Conservation (phyloP, 192 early-diverging fungal genomes). For the Backusella sp. region DNA sequence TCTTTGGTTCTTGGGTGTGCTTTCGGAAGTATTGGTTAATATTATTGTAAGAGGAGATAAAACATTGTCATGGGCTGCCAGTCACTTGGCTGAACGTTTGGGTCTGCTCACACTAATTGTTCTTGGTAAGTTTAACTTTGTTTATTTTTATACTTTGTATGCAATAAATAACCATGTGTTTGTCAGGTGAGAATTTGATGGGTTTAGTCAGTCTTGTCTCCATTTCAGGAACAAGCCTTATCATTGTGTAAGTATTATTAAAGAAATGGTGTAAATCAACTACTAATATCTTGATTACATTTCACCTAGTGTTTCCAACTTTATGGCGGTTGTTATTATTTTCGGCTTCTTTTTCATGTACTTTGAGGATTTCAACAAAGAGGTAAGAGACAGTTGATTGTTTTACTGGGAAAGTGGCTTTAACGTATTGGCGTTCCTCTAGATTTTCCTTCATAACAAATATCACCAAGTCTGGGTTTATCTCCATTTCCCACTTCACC, state of each 20-base stretch:
- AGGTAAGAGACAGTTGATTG: conserved; percentile 11
- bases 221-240: conserved; percentile 9
- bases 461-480: conserved; percentile 46
- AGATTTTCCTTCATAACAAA: conserved; percentile 31
- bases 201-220: conserved; percentile 25
- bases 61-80: conserved; percentile 47
- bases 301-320: conserved; percentile 26
- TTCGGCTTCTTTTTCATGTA: conserved; percentile 53
- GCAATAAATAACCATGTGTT: background rate
- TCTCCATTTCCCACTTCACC: conserved; percentile 45
- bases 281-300: background rate
- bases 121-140: conserved; percentile 31
- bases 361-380: conserved; percentile 53
- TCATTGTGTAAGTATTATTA: conserved; percentile 28
- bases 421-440: background rate
- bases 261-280: background rate
- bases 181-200: conserved; percentile 34
- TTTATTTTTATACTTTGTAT: background rate
- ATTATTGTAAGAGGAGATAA: conserved; percentile 39
- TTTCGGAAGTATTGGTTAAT: conserved; percentile 39
- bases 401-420: background rate
- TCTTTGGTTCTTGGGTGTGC: conserved; percentile 43
- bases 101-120: conserved; percentile 49
- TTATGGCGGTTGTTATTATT: conserved; percentile 48
- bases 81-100: conserved; percentile 49